Evolutionary conservation across 768 basidiomycete species (phyloP).

Genomic region (Boletus edulis): DNA sequence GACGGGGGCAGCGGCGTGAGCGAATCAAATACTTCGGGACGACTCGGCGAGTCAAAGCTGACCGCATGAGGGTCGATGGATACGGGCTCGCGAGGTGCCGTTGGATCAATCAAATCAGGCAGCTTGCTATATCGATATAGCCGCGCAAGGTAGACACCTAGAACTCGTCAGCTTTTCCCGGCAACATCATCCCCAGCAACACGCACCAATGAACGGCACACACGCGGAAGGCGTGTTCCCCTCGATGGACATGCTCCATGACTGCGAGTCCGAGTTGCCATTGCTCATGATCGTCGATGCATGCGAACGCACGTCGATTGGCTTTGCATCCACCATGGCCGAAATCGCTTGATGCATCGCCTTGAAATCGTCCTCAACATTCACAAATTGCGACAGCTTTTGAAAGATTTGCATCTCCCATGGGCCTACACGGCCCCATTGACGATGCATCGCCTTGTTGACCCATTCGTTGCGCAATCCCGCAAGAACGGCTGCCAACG

Average conservation of each 20-base stretch:
- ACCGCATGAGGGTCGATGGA: conserved; percentile 60
- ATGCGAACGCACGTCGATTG: conserved; percentile 51
- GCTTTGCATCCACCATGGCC: conserved; percentile 63
- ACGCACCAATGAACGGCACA: conserved; percentile 80
- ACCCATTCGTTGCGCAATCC: conserved; percentile 74
- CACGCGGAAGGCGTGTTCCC: conserved; percentile 54
- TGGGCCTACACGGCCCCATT: conserved; percentile 62
- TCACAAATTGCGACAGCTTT: conserved; percentile 67
- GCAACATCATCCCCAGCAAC: background rate
- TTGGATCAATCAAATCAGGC: conserved; percentile 82
- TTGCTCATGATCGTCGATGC: conserved; percentile 52
- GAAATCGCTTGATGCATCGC: conserved; percentile 66
- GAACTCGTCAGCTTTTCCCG: conserved; percentile 3
- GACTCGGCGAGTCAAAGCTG: conserved; percentile 65
- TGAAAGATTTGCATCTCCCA: conserved; percentile 74
- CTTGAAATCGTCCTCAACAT: conserved; percentile 66
- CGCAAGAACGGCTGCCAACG: conserved; percentile 75
- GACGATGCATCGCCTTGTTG: conserved; percentile 59
- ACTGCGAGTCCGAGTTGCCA: conserved; percentile 39
- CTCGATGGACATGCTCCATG: conserved; percentile 39
- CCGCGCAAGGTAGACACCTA: conserved; percentile 77
- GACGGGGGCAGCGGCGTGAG: conserved; percentile 68
- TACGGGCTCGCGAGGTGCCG: conserved; percentile 67
- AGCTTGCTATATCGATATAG: conserved; percentile 61
- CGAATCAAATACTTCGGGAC: conserved; percentile 76